phyloP scores from a whole-genome alignment of 1,284 basidiomycete species.

The Moesziomyces globuligerus region DNA sequence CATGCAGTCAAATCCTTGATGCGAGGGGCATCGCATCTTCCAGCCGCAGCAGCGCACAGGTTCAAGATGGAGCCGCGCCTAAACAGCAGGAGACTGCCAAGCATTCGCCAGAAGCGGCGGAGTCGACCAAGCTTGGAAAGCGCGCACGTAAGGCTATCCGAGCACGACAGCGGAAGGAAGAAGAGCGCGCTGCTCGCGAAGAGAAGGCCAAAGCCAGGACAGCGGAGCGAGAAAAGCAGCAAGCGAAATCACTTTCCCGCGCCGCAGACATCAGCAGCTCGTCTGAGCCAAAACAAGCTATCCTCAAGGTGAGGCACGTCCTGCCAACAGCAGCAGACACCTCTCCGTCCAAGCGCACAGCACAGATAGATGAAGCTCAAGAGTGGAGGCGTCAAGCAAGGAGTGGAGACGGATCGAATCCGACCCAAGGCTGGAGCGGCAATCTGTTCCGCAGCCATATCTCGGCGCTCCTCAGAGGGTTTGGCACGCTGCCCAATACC shows the following conservation, averaged over 20 bases:
- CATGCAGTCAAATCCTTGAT: background rate
- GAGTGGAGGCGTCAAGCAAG: conserved; percentile 8
- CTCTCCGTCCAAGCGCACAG: background rate
- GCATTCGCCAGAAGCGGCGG: background rate
- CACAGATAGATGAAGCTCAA: conserved; percentile 1
- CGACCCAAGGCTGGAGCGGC: conserved; percentile 25
- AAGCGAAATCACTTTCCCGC: no score
- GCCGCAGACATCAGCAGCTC: no score
- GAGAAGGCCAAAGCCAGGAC: conserved; percentile 10
- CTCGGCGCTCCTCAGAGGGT: conserved; percentile 19
- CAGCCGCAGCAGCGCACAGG: conserved; percentile 13
- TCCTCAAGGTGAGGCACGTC: conserved; percentile 25
- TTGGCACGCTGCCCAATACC: conserved; percentile 19
- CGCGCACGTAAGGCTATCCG: conserved; percentile 29
- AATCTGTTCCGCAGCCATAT: conserved; percentile 32
- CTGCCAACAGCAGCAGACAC: background rate
- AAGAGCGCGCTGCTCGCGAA: conserved; percentile 12
- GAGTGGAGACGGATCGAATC: background rate
- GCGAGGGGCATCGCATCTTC: conserved; percentile 21
- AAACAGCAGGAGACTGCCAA: background rate
- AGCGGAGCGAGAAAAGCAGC: background rate
- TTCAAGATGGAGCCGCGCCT: conserved; percentile 2
- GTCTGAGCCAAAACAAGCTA: background rate
- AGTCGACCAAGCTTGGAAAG: conserved; percentile 31
- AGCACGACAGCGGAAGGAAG: conserved; percentile 20